Base-by-base conservation (phyloP, 257 asterid genomes). In the Solanum stenotomum region DNA sequence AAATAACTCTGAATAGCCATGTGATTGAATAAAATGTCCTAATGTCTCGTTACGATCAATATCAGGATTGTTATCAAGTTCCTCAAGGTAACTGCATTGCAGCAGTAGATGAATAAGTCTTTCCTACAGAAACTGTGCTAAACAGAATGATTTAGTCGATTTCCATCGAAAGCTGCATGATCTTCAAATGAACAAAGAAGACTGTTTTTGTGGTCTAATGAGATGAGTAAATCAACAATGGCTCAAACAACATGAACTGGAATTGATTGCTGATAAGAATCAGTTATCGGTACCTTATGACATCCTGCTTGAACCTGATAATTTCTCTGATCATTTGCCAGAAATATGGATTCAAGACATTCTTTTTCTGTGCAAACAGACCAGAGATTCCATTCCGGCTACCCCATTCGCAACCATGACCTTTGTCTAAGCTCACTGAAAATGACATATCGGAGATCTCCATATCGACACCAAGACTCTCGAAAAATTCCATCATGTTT, bases 401-500 rank as follows among this genome's bases (percentile, higher is more conserved):
- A 1, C 99, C 98, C 99, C 99, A 97, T 35, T 97, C 99, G 42
- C 94, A 95, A 74, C 99, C 98, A 59, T 56, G 87, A 15, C 99
- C 99, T 20, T 92, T 86, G 85, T 96, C 98, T 88, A 97, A 94
- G 95, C 99, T 97, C 89, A 96, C 99, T 6, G 98, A 89, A 86
- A 97, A 96, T 16, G 99, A 97, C 98, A 97, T 96, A 84, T 96
- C 98, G 1, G 99, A 97, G 40, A 94, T 87, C 93, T 97, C 99
- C 99, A 96, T 95, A 8, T 96, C 99, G 5, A 97, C 98, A 88
- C 98, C 99, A 40, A 95, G 96, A 22, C 61, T 89, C 90, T 97
- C 99, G 35, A 97, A 97, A 87, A 97, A 95, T 81, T 97, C 98
- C 98, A 96, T 92, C 99, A 95, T 97, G 92, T 97, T 97, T 89